Percentiles rank a stretch among this genome's conserved stretches.
phyloP scores from a whole-genome alignment of 805 yeast genomes.

The Martiniozyma abietophila region DNA sequence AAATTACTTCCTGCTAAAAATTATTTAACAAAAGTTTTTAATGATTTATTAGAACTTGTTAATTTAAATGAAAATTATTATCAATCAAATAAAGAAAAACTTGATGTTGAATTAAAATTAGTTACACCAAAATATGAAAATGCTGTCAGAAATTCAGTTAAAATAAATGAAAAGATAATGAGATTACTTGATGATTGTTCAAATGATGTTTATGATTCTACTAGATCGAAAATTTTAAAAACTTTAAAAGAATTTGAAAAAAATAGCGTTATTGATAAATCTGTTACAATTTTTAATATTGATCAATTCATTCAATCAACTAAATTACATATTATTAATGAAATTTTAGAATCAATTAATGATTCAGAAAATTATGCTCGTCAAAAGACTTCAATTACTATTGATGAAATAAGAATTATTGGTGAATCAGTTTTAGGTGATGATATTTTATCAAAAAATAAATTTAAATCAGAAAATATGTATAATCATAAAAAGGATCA shows the following conservation, averaged over 20 bases:
- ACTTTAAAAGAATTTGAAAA: conserved; percentile 30
- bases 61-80: conserved; percentile 52
- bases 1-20: conserved; percentile 89
- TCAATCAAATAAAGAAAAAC: conserved; percentile 37
- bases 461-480: conserved; percentile 70
- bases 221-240: conserved; percentile 44
- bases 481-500: conserved; percentile 69
- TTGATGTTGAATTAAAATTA: conserved; percentile 40
- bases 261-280: conserved; percentile 52
- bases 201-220: conserved; percentile 47
- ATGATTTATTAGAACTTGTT: conserved; percentile 56
- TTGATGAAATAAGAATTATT: conserved; percentile 47
- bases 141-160: conserved; percentile 40
- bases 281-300: conserved; percentile 30
- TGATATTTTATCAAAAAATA: conserved; percentile 38
- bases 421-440: conserved; percentile 63
- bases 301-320: conserved; percentile 64
- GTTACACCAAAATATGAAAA: conserved; percentile 59
- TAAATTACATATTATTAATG: conserved; percentile 56
- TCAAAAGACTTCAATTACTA: conserved; percentile 45
- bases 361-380: conserved; percentile 66
- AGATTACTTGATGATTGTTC: conserved; percentile 53
- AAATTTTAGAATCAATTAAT: conserved; percentile 54
- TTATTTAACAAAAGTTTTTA: conserved; percentile 60
- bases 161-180: conserved; percentile 51